Base-by-base conservation (phyloP, 1,284 basidiomycete species). In the Apiotrichum akiyoshidainum region DNA sequence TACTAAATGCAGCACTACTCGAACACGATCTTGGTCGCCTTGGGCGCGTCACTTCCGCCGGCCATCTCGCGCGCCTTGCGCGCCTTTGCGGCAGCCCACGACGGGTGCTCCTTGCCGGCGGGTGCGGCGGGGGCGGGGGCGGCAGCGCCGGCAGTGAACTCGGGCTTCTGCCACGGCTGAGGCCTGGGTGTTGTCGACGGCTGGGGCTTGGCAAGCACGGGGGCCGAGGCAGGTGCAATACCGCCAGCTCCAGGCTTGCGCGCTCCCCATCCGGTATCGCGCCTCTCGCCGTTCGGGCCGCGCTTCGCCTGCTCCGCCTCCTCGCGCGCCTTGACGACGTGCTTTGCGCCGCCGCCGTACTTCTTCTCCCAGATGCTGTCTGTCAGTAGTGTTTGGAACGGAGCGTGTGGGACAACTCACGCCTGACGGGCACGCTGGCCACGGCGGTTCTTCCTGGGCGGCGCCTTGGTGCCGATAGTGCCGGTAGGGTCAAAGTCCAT, bases 301-400 rank as follows among this genome's bases (percentile, higher is more conserved):
- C 55, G 60, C 26, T 35, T 14, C 34, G 22, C 37, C 59, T 55
- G 58, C 51, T 67, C 60, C 35, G 67, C 67, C 48, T 69, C 75
- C 55, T 74, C 72, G 16, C 60, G 55, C 22, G 84, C 81, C 68
- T 85, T 87, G 75, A 88, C 87, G 77, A 94, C 82, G 77, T 97
- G 94, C 74, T 94, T 95, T 14, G 94, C 94, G 60, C 87, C 86
- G 63, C 82, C 85, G 55, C 94, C 94, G 70, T 86, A 97, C 77
- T 94, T 97, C 79, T 93, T 94, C 80, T 96, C 94, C 92, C 93
- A 97, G 64, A 98, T 94, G 1, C 93, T 96, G 68, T 17, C 11
- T 4, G 58, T 63, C 55, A 63, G 58, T n/a, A 2, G 9, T 46
- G 33, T 11, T 34, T 12, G 2, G 37, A 22, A 19, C n/a, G n/a